Base-by-base conservation (phyloP, 179 eudicot genomes). In the Nepenthes alata region DNA sequence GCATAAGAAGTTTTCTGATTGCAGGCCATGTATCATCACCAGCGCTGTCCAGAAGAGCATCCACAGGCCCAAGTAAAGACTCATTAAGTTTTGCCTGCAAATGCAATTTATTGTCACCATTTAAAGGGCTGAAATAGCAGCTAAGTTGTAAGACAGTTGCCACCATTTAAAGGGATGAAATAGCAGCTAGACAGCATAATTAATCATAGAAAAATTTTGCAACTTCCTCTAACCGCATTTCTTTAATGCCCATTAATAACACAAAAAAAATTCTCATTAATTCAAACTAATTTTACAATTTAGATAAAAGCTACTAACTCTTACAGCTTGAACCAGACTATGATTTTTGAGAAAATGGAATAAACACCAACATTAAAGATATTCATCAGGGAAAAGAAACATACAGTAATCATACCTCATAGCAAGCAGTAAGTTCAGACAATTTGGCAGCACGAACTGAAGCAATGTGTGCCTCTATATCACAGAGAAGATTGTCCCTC, bases 1-100 rank as follows among this genome's bases (percentile, higher is more conserved):
- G 87, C 47, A 35, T 75, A 53, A 83, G 80, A 78, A 94, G 97
- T 65, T 75, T 85, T 69, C 86, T 80, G 64, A 94, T 87, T 58
- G 96, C 83, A 38, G 91, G 91, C 97, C 99, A 94, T 35, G 99
- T 87, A 55, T 90, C 96, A 77, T 80, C 82, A 58, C 81, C 69
- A 65, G 91, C 95, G 67, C 81, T 84, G 75, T 90, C 99, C 66
- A 94, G 79, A 56, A 94, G 88, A 58, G 97, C 94, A 77, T 89
- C 99, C 50, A 90, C 89, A 10, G 97, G 96, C 59, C 78, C 97
- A 50, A 79, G 58, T 51, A 93, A 71, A 62, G 91, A 94, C 12
- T 82, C 89, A 6, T 72, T 83, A 65, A 94, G 60, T 75, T 79
- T 84, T 53, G 63, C 76, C 96, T 91, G 91, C 72, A 65, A 55